Evolutionary conservation across 139 green algal genomes (phyloP).

Genomic region (Closterium sp.): DNA sequence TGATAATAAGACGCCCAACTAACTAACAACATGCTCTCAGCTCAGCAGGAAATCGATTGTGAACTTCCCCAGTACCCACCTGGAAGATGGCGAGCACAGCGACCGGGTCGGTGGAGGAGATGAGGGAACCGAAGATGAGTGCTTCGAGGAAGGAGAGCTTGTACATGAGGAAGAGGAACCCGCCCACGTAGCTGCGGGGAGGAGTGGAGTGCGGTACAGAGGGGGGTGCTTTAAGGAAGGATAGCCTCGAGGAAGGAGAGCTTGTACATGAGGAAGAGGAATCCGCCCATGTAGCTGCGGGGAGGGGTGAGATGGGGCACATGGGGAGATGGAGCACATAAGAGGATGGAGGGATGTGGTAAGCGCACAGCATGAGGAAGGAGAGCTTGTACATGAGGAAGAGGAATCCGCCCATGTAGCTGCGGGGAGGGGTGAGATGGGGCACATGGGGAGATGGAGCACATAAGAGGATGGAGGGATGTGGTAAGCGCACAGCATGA

Average conservation of each 20-base stretch:
- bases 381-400: constrained; percentile 28
- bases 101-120: constrained; percentile 73
- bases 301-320: background rate
- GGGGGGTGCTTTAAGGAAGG: too few relatives aligned
- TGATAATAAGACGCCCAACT: too few relatives aligned
- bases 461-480: too few relatives aligned
- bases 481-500: background rate
- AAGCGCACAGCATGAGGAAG: constrained; percentile 20
- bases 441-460: background rate
- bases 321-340: background rate
- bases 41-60: too few relatives aligned
- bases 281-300: constrained; percentile 22
- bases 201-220: too few relatives aligned
- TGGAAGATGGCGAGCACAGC: constrained; percentile 62
- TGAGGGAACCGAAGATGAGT: too few relatives aligned
- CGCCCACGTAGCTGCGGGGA: too few relatives aligned
- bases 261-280: constrained; percentile 25
- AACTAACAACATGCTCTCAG: too few relatives aligned
- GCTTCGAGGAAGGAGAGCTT: constrained; percentile 56
- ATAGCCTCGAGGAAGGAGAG: constrained; percentile 33
- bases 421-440: background rate
- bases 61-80: background rate
- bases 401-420: constrained; percentile 21
- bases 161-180: too few relatives aligned
- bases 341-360: too few relatives aligned